These are phyloP conservation scores for Neopestalotiopsis clavispora DNA, from an alignment of 2,329 filamentous ascomycete genomes.

Conservation along the genomic window DNA sequence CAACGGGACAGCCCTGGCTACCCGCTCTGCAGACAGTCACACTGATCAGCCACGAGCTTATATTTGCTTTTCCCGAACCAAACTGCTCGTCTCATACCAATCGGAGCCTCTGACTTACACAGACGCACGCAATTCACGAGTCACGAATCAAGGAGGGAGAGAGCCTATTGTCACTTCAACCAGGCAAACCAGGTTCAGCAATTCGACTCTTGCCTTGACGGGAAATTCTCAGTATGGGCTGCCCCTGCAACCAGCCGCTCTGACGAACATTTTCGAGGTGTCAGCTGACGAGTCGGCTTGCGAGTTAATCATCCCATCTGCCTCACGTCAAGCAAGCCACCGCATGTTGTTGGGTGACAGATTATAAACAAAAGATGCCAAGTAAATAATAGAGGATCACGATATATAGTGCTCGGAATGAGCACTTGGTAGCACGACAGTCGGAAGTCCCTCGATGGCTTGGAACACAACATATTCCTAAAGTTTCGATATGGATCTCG, in stretches of 20 bases:
- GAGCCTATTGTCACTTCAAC: neutral
- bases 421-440: conserved; percentile 31
- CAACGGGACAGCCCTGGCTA: conserved; percentile 42
- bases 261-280: neutral
- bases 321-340: neutral
- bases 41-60: conserved; percentile 16
- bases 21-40: conserved; percentile 43
- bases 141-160: conserved; percentile 2
- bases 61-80: conserved; percentile 9
- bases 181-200: neutral
- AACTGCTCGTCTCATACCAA: neutral
- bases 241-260: neutral
- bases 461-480: conserved; percentile 26
- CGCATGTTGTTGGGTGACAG: neutral
- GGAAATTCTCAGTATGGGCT: neutral
- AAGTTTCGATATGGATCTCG: conserved; percentile 18
- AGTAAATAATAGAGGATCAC: neutral
- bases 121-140: neutral
- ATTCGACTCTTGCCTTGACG: neutral
- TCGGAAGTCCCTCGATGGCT: conserved; percentile 33
- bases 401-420: conserved; percentile 16
- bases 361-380: neutral
- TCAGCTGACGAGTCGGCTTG: neutral
- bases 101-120: neutral
- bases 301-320: neutral